Percentiles rank a stretch among this genome's conserved stretches.
phyloP scores from a whole-genome alignment of 2,329 filamentous ascomycete genomes.

The Didymella sp. region DNA sequence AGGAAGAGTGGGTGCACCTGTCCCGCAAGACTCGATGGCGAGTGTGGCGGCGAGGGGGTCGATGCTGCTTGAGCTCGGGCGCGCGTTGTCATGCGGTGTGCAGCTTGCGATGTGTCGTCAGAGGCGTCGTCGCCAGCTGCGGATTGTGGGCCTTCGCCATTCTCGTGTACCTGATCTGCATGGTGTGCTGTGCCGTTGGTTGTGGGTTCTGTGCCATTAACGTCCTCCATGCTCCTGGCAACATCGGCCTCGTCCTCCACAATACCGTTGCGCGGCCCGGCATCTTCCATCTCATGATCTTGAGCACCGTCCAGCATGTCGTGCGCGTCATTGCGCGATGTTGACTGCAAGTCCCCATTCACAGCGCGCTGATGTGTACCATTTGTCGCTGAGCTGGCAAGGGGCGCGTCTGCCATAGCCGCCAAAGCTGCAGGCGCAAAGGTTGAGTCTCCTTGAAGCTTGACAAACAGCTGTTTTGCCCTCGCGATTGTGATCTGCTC shows the following conservation, averaged over 20 bases:
- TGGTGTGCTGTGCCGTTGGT: constrained; percentile 35
- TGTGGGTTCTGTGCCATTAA: constrained; percentile 28
- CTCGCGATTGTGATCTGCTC: constrained; percentile 76
- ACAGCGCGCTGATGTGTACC: constrained; percentile 14
- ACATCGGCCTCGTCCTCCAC: constrained; percentile 23
- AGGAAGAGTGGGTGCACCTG: constrained; percentile 78
- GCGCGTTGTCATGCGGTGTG: constrained; percentile 63
- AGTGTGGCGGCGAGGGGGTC: constrained; percentile 51
- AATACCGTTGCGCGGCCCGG: constrained; percentile 27
- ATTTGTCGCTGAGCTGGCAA: constrained; percentile 27
- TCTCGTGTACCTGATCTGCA: constrained; percentile 26
- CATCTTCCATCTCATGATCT: constrained; percentile 43
- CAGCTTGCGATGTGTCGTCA: constrained; percentile 53
- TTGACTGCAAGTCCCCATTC: constrained; percentile 21
- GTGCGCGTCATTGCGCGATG: constrained; percentile 22
- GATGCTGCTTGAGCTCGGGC: constrained; percentile 58
- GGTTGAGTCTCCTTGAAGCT: constrained; percentile 75
- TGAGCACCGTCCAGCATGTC: constrained; percentile 22
- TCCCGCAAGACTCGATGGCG: constrained; percentile 58
- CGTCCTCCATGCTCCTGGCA: constrained; percentile 2
- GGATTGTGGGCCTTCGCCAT: constrained; percentile 33
- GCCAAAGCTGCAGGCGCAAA: constrained; percentile 65
- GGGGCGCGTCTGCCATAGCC: constrained; percentile 52
- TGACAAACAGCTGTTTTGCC: constrained; percentile 75
- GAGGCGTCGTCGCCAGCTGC: constrained; percentile 48